A percentile compares a stretch with the other conserved stretches of the same genome.
Evolutionary conservation across 768 basidiomycete genomes (phyloP).

Genomic region (Naematelia aurantialba): DNA sequence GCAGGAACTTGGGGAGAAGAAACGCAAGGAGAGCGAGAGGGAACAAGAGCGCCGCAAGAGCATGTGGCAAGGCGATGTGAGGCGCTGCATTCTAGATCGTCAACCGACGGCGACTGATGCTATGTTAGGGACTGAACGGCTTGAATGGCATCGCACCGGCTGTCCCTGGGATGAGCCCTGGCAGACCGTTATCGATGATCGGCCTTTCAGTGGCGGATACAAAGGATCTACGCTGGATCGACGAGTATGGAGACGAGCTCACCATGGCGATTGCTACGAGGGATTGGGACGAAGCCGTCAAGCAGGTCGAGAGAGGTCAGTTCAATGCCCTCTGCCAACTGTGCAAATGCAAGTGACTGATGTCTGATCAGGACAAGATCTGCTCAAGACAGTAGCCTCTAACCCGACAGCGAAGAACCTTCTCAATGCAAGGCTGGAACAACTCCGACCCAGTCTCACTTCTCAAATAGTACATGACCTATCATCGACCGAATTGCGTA

Average conservation of each 20-base stretch:
- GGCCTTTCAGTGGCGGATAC: constrained; percentile 57
- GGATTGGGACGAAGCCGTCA: constrained; percentile 83
- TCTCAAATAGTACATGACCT: constrained; percentile 68
- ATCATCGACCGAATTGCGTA: constrained; percentile 70
- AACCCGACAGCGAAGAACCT: constrained; percentile 28
- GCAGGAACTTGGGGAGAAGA: constrained; percentile 82
- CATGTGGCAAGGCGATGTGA: constrained; percentile 53
- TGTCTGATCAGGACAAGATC: constrained; percentile 23
- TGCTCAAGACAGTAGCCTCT: constrained; percentile 51
- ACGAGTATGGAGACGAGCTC: constrained; percentile 86
- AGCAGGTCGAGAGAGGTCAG: constrained; percentile 74
- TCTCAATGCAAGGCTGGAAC: constrained; percentile 59
- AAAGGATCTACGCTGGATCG: constrained; percentile 77
- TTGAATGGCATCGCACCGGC: neutral
- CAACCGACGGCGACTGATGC: constrained; percentile 6
- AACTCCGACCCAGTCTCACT: constrained; percentile 66
- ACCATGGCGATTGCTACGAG: constrained; percentile 85
- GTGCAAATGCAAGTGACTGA: constrained; percentile 1
- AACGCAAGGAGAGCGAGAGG: constrained; percentile 87
- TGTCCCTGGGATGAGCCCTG: constrained; percentile 58
- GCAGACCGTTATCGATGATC: constrained; percentile 61
- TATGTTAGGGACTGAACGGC: neutral
- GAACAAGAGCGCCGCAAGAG: constrained; percentile 80
- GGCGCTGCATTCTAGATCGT: constrained; percentile 8
- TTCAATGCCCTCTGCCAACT: neutral